A percentile compares a stretch with the other conserved stretches of the same genome.
Conservation (phyloP, 1,284 basidiomycete genomes). For the Cryptococcus sp. region DNA sequence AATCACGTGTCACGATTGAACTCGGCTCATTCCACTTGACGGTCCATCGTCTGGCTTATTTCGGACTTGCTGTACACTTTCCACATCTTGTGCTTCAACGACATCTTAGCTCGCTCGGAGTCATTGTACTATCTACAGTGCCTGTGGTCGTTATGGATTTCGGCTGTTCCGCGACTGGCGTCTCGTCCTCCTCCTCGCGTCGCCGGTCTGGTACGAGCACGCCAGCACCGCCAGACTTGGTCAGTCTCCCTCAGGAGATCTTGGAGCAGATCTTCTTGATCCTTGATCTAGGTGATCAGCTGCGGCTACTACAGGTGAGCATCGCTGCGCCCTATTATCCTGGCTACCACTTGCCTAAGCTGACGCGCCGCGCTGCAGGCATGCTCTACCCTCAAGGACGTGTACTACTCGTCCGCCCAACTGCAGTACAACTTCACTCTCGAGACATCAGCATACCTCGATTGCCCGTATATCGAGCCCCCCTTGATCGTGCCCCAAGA, state of each 20-base stretch:
- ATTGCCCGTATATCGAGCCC: conserved; percentile 23
- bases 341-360: background rate
- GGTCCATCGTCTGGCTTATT: no score
- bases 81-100: no score
- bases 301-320: conserved; percentile 30
- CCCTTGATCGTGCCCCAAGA: background rate
- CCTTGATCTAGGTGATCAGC: conserved; percentile 23
- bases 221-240: background rate
- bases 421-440: conserved; percentile 35
- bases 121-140: no score
- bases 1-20: no score
- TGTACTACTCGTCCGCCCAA: conserved; percentile 18
- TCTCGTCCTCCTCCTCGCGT: no score
- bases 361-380: conserved; percentile 15
- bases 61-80: no score
- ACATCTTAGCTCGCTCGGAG: no score
- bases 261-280: conserved; percentile 30
- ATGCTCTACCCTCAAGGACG: conserved; percentile 19
- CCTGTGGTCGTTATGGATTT: no score
- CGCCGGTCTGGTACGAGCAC: no score
- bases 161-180: no score
- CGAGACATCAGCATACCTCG: conserved; percentile 29
- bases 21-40: no score
- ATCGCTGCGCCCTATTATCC: background rate
- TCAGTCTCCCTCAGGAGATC: conserved; percentile 36